A percentile compares a stretch with the other conserved stretches of the same genome.
These are phyloP conservation scores for Colletotrichum caudatum DNA, from an alignment of 2,329 filamentous ascomycete species.

Conservation along the genomic window DNA sequence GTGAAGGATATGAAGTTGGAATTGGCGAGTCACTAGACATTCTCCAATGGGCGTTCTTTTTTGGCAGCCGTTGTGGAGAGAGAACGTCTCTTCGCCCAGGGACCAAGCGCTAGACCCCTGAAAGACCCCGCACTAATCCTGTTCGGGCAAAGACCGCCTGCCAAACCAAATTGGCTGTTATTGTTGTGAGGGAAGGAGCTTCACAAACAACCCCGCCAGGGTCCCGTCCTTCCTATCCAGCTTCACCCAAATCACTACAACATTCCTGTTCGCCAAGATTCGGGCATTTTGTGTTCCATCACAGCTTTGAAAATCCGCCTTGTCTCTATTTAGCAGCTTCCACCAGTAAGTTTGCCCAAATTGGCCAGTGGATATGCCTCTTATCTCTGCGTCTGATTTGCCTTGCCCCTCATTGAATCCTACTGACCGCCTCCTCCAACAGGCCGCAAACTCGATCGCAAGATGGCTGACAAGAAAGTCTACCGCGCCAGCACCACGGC, in stretches of 20 bases:
- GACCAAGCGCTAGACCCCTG: constrained; percentile 7
- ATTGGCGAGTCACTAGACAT: neutral
- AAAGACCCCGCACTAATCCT: constrained; percentile 37
- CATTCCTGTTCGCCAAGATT: constrained; percentile 3
- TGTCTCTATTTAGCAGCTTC: neutral
- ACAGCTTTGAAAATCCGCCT: constrained; percentile 1
- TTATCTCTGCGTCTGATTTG: constrained; percentile 5
- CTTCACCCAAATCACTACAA: constrained; percentile 30
- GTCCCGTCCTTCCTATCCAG: neutral
- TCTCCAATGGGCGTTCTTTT: neutral
- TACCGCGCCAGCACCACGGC: constrained; percentile 96
- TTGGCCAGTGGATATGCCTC: neutral
- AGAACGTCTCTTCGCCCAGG: constrained; percentile 7
- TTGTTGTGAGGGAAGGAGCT: constrained; percentile 28
- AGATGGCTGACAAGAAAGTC: constrained; percentile 68
- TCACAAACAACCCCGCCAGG: constrained; percentile 39
- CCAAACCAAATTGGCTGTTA: constrained; percentile 27
- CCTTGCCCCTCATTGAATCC: constrained; percentile 18
- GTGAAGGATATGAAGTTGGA: neutral
- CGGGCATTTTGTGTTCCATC: neutral
- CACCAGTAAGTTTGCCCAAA: neutral
- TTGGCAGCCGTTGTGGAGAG: neutral
- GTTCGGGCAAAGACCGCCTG: constrained; percentile 20
- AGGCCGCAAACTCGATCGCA: constrained; percentile 35
- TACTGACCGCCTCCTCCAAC: constrained; percentile 43